These are phyloP conservation scores for Sextonia rubra DNA, from an alignment of 164 flowering plant genomes.

Conservation along the genomic window DNA sequence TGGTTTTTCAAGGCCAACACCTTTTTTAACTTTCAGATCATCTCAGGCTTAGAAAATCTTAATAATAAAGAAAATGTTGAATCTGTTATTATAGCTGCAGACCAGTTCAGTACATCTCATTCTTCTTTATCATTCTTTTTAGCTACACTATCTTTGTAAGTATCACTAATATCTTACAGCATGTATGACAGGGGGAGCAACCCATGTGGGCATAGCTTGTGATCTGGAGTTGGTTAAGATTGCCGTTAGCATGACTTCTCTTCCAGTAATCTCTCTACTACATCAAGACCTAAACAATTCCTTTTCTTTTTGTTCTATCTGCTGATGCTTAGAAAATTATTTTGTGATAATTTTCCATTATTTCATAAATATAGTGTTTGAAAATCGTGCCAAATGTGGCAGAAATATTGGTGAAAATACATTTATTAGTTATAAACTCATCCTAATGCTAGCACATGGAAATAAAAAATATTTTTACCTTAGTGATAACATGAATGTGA, in stretches of 20 bases:
- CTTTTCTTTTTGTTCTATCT: too few species aligned
- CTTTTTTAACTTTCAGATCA: conserved; percentile 39
- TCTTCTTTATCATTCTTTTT: neutral
- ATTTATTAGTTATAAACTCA: neutral
- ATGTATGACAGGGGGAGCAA: conserved; percentile 75
- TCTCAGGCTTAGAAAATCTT: conserved; percentile 75
- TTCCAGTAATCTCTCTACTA: conserved; percentile 47
- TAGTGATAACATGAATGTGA: neutral
- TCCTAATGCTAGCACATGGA: neutral
- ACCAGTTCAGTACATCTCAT: conserved; percentile 40
- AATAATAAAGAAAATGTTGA: conserved; percentile 67
- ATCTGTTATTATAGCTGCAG: conserved; percentile 80
- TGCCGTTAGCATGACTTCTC: conserved; percentile 60
- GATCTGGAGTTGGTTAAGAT: conserved; percentile 78
- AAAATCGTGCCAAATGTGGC: too few species aligned
- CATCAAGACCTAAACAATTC: neutral
- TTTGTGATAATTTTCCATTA: too few species aligned
- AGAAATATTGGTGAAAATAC: neutral
- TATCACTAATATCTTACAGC: neutral
- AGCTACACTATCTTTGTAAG: too few species aligned
- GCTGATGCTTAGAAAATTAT: too few species aligned
- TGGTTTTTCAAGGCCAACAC: too few species aligned
- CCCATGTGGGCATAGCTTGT: conserved; percentile 89
- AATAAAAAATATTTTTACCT: neutral
- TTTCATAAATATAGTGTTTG: too few species aligned